Conservation (phyloP, 1,139 yeast species). For the Blastobotrys persicus region DNA sequence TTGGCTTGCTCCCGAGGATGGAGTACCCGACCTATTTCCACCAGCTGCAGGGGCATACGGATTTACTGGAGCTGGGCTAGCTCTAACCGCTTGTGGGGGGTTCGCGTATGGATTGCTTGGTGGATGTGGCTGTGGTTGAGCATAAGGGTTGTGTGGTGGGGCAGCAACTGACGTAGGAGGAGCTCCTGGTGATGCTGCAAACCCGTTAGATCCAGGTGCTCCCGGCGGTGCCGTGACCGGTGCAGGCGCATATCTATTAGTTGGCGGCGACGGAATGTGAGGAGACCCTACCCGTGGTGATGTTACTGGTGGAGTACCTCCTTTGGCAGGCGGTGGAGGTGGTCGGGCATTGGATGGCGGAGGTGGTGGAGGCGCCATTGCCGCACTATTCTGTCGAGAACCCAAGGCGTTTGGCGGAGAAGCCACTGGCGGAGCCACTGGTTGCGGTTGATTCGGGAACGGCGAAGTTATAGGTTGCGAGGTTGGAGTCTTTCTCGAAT, state of each 20-base stretch:
- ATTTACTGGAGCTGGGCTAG: conserved; percentile 28
- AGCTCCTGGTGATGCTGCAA: conserved; percentile 13
- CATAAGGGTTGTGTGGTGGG: conserved; percentile 13
- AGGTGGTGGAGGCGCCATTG: conserved; percentile 27
- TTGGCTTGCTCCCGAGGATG: conserved; percentile 28
- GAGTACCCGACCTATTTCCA: conserved; percentile 25
- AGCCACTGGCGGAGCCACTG: conserved; percentile 31
- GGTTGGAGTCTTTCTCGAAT: conserved; percentile 50
- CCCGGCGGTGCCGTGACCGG: conserved; percentile 25
- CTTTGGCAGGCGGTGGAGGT: conserved; percentile 26
- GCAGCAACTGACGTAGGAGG: conserved; percentile 6
- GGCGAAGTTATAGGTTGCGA: conserved; percentile 39
- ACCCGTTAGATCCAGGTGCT: conserved; percentile 15
- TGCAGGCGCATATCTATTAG: conserved; percentile 42
- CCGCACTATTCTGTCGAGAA: conserved; percentile 23
- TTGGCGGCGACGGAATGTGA: conserved; percentile 30
- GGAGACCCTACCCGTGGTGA: conserved; percentile 14
- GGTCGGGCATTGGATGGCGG: conserved; percentile 16
- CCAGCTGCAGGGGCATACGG: conserved; percentile 20
- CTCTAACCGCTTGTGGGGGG: conserved; percentile 19
- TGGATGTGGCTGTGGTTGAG: conserved; percentile 16
- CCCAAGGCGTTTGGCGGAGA: conserved; percentile 28
- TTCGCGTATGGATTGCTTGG: conserved; percentile 19
- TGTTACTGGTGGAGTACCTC: not conserved
- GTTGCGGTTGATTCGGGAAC: conserved; percentile 30